A percentile compares a stretch with the other conserved stretches of the same genome.
phyloP scores from a whole-genome alignment of 176 grass and related monocot genomes.

The Chloris gayana region DNA sequence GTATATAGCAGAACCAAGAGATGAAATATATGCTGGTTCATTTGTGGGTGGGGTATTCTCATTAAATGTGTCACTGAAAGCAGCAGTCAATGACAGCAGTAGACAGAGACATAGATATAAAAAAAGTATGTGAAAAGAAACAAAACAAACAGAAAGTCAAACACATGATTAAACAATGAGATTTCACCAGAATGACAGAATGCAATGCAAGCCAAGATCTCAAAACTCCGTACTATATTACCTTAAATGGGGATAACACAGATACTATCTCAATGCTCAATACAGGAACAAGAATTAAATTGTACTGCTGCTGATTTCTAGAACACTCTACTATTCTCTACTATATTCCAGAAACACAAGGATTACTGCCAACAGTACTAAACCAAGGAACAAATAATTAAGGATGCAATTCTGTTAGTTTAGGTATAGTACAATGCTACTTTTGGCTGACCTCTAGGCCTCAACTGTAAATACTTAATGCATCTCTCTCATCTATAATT shows the following conservation, averaged over 20 bases:
- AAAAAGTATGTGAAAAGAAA: neutral
- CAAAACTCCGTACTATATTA: conserved; percentile 1
- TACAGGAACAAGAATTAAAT: neutral
- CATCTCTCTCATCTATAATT: neutral
- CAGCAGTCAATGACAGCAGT: conserved; percentile 28
- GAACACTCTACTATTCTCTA: no score
- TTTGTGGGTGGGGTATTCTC: conserved; percentile 94
- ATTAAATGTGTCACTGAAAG: conserved; percentile 97
- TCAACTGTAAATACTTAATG: neutral
- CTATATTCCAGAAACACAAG: no score
- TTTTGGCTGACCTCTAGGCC: neutral
- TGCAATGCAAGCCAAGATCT: neutral
- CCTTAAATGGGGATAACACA: neutral
- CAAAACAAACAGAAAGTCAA: conserved; percentile 30
- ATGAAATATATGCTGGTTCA: conserved; percentile 87
- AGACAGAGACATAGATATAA: conserved; percentile 15
- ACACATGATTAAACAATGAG: neutral
- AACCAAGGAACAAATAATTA: neutral
- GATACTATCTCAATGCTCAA: neutral
- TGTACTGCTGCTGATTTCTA: no score
- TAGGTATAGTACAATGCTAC: neutral
- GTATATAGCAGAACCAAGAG: conserved; percentile 93
- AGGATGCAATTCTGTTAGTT: neutral
- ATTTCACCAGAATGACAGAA: neutral
- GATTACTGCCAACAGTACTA: no score